These are phyloP conservation scores for Bertia moriformis DNA, from an alignment of 2,329 filamentous ascomycete genomes.

Conservation along the genomic window DNA sequence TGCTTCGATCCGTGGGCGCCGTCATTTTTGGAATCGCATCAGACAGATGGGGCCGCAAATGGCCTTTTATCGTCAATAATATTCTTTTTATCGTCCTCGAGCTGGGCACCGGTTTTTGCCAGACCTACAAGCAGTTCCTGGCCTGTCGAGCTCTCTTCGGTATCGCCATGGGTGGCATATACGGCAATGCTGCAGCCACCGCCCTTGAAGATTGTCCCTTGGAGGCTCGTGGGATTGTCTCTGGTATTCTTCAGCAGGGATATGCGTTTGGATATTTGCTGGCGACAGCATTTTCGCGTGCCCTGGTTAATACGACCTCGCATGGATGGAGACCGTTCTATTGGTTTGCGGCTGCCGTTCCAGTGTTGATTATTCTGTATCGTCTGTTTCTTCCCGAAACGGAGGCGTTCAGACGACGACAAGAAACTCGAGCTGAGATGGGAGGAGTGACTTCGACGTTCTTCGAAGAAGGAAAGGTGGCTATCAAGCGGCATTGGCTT, in stretches of 20 bases:
- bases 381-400: slow-evolving; percentile 71
- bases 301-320: slow-evolving; percentile 59
- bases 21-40: slow-evolving; percentile 11
- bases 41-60: slow-evolving; percentile 13
- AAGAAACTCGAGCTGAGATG: slow-evolving; percentile 36
- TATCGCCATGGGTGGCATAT: slow-evolving; percentile 67
- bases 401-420: slow-evolving; percentile 53
- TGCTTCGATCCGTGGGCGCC: slow-evolving; percentile 16
- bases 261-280: slow-evolving; percentile 54
- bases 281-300: slow-evolving; percentile 42
- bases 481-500: slow-evolving; percentile 66
- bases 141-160: slow-evolving; percentile 65
- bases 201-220: slow-evolving; percentile 61
- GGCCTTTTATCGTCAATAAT: slow-evolving; percentile 2
- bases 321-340: slow-evolving; percentile 75
- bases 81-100: slow-evolving; percentile 2
- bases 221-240: slow-evolving; percentile 59
- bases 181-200: slow-evolving; percentile 67
- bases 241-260: slow-evolving; percentile 63
- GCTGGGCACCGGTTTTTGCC: slow-evolving; percentile 51
- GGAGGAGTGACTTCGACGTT: slow-evolving; percentile 54
- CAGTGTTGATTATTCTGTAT: slow-evolving; percentile 67
- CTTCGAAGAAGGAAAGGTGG: slow-evolving; percentile 62
- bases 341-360: slow-evolving; percentile 77
- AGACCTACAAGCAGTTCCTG: slow-evolving; percentile 57